These are phyloP conservation scores for Penicillium lagena DNA, from an alignment of 495 filamentous ascomycete genomes.

Conservation along the genomic window DNA sequence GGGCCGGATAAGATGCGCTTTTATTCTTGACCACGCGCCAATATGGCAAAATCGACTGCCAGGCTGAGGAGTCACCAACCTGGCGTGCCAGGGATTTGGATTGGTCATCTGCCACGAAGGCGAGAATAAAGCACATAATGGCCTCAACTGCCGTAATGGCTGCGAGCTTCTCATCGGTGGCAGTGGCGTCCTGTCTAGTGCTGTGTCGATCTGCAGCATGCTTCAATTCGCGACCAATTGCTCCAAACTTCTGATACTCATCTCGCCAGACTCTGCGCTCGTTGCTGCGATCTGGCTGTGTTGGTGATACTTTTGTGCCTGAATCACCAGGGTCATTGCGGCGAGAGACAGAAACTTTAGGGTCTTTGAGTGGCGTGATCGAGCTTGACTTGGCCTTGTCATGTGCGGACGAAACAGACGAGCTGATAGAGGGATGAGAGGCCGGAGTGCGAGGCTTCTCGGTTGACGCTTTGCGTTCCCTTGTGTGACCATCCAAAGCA, in stretches of 20 bases:
- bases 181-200: conserved; percentile 20
- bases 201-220: conserved; percentile 39
- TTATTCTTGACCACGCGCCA: conserved; percentile 38
- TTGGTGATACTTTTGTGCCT: conserved; percentile 20
- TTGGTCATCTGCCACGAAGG: conserved; percentile 42
- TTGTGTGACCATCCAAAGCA: conserved; percentile 7
- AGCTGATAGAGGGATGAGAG: conserved; percentile 1
- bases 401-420: conserved; percentile 7
- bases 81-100: conserved; percentile 26
- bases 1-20: conserved; percentile 26
- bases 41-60: conserved; percentile 44
- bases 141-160: conserved; percentile 41
- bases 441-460: conserved; percentile 24
- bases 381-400: conserved; percentile 21
- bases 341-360: conserved; percentile 16
- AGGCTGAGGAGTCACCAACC: conserved; percentile 34
- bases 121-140: conserved; percentile 43
- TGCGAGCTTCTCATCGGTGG: conserved; percentile 32
- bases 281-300: conserved; percentile 23
- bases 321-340: conserved; percentile 19
- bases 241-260: conserved; percentile 36
- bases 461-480: conserved; percentile 13
- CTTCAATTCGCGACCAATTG: conserved; percentile 42
- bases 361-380: conserved; percentile 26
- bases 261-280: conserved; percentile 40